These are phyloP conservation scores for Saturnispora quitensis DNA, from an alignment of 805 yeast species.

Conservation along the genomic window DNA sequence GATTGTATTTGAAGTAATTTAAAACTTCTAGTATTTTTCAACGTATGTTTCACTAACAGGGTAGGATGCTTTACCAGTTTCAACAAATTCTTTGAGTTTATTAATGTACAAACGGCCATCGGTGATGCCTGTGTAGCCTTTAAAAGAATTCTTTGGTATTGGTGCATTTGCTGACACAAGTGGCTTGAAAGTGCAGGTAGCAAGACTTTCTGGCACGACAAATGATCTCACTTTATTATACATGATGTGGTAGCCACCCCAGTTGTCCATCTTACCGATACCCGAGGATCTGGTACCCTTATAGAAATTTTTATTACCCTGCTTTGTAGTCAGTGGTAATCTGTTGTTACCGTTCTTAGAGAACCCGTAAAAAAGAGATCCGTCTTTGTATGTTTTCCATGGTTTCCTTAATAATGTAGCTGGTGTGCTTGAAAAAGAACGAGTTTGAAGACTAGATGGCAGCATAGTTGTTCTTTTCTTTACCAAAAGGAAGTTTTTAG, in stretches of 20 bases:
- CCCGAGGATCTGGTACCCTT: slow-evolving; percentile 97
- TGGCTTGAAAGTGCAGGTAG: slow-evolving; percentile 45
- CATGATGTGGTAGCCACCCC: slow-evolving; percentile 67
- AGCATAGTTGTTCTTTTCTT: not conserved
- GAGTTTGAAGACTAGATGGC: not conserved
- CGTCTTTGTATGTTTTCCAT: slow-evolving; percentile 80
- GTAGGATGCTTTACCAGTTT: slow-evolving; percentile 50
- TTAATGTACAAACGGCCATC: slow-evolving; percentile 67
- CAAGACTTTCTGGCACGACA: slow-evolving; percentile 57
- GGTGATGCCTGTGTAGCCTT: slow-evolving; percentile 58
- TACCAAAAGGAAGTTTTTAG: not conserved
- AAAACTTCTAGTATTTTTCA: slow-evolving; percentile 24
- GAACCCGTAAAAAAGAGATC: slow-evolving; percentile 73
- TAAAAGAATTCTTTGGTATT: slow-evolving; percentile 53
- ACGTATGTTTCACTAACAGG: slow-evolving; percentile 20
- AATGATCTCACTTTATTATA: slow-evolving; percentile 86
- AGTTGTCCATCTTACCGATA: slow-evolving; percentile 53
- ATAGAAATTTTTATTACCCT: slow-evolving; percentile 88
- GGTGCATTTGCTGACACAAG: slow-evolving; percentile 71
- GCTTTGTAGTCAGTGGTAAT: slow-evolving; percentile 77
- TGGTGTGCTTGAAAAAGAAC: slow-evolving; percentile 11
- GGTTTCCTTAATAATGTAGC: slow-evolving; percentile 58
- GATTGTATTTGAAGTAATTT: not conserved
- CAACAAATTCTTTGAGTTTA: slow-evolving; percentile 67
- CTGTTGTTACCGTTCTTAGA: slow-evolving; percentile 77